Evolutionary conservation across 2,329 filamentous ascomycete species (phyloP).

Genomic region (Pyrenophora graminea): DNA sequence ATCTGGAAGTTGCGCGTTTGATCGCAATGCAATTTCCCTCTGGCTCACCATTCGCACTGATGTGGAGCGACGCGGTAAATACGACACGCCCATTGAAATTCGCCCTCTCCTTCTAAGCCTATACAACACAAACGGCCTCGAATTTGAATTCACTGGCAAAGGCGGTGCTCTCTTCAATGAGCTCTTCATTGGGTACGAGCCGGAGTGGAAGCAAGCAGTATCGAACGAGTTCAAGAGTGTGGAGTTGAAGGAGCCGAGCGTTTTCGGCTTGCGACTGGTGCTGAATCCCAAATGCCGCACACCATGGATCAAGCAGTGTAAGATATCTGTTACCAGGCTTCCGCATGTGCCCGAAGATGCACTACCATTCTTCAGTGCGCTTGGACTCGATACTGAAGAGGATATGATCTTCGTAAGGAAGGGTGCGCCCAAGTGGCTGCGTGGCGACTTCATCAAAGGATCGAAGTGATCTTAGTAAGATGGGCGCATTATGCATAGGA

Average conservation of each 20-base stretch:
- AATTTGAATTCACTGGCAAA: constrained; percentile 11
- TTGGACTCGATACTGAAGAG: constrained; percentile 12
- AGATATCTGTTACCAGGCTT: constrained; percentile 12
- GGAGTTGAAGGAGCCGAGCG: constrained; percentile 13
- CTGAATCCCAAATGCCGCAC: constrained; percentile 5
- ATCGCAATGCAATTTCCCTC: constrained; percentile 4
- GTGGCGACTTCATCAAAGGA: constrained; percentile 10
- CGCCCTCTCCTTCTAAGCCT: constrained; percentile 9
- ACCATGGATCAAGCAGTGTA: constrained; percentile 13
- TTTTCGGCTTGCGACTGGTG: constrained; percentile 11
- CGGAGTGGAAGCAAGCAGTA: constrained; percentile 10
- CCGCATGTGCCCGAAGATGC: constrained; percentile 14
- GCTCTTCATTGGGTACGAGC: constrained; percentile 11
- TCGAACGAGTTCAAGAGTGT: constrained; percentile 13
- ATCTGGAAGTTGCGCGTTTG: constrained; percentile 1
- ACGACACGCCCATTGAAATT: constrained; percentile 15
- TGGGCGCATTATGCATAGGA: background rate
- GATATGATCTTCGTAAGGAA: constrained; percentile 18
- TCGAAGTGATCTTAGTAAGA: constrained; percentile 3
- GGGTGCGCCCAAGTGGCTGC: constrained; percentile 12
- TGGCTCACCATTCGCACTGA: constrained; percentile 17
- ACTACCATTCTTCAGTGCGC: constrained; percentile 9
- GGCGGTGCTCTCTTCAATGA: constrained; percentile 15
- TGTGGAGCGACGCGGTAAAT: constrained; percentile 13
- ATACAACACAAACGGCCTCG: constrained; percentile 9